Evolutionary conservation across 129 eudicot genomes (phyloP).

Genomic region (Kitagawia praeruptora): DNA sequence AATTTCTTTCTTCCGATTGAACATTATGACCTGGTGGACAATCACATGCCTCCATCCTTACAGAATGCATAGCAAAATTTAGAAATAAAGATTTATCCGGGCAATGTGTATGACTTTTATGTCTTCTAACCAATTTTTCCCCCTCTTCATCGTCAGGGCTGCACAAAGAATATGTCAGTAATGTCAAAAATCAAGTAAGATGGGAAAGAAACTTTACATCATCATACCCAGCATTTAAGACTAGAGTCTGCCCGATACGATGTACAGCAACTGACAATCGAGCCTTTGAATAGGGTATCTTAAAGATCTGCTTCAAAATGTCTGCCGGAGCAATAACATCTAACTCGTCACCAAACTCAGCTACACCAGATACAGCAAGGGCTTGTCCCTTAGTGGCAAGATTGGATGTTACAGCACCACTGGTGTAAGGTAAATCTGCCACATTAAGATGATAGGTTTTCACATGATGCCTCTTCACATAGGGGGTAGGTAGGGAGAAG

Average conservation of each 20-base stretch:
- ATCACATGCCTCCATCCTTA: constrained; percentile 99
- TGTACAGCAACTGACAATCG: constrained; percentile 93
- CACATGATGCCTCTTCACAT: not conserved
- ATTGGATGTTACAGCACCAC: constrained; percentile 48
- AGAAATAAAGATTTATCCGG: constrained; percentile 71
- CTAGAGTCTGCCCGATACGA: constrained; percentile 84
- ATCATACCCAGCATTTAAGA: constrained; percentile 77
- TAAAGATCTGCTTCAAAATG: constrained; percentile 87
- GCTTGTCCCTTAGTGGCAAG: constrained; percentile 86
- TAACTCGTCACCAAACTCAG: constrained; percentile 81
- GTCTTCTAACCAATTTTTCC: constrained; percentile 75
- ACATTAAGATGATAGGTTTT: constrained; percentile 14
- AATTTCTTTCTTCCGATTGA: constrained; percentile 34
- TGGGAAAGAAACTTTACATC: not conserved
- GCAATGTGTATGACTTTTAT: constrained; percentile 62
- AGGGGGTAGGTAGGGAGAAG: not conserved
- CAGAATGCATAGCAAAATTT: constrained; percentile 99
- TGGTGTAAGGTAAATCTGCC: constrained; percentile 62
- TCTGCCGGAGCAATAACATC: constrained; percentile 99
- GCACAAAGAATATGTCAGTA: constrained; percentile 16
- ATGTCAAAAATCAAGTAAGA: constrained; percentile 6
- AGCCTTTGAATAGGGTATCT: constrained; percentile 87
- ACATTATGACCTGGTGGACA: constrained; percentile 68
- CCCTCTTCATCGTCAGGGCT: constrained; percentile 98
- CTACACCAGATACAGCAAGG: constrained; percentile 92